Conservation (phyloP, 1,284 basidiomycete species). For the Tilletia horrida region DNA sequence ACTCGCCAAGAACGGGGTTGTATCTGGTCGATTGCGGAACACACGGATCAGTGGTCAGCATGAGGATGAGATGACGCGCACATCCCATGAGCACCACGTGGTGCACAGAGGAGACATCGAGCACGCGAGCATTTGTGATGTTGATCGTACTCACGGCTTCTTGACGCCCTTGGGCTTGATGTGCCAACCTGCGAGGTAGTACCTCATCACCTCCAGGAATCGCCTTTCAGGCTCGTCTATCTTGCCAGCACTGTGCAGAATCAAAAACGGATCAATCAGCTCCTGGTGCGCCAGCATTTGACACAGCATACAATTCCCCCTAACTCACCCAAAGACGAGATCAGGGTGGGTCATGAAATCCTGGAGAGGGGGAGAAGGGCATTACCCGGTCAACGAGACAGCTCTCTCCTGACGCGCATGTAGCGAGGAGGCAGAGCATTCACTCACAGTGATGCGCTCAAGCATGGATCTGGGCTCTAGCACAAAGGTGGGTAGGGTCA, state of each 20-base stretch:
- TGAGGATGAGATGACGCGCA: background rate
- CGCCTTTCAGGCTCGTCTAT: slow-evolving; percentile 79
- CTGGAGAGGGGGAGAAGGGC: slow-evolving; percentile 18
- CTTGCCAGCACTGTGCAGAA: slow-evolving; percentile 63
- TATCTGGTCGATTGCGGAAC: slow-evolving; percentile 58
- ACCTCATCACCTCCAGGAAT: slow-evolving; percentile 84
- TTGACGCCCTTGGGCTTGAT: slow-evolving; percentile 99
- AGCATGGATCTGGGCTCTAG: slow-evolving; percentile 54
- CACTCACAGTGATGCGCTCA: slow-evolving; percentile 54
- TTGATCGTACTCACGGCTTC: slow-evolving; percentile 66
- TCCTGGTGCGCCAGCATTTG: background rate
- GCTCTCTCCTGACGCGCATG: no score
- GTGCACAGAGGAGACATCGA: background rate
- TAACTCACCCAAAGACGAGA: slow-evolving; percentile 83
- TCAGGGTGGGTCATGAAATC: slow-evolving; percentile 99
- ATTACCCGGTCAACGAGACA: background rate
- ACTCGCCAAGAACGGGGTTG: slow-evolving; percentile 94
- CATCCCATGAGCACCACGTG: no score
- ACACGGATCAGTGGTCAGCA: background rate
- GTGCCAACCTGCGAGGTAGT: slow-evolving; percentile 99
- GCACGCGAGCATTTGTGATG: slow-evolving; percentile 47
- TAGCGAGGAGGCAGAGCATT: no score
- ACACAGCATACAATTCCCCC: background rate
- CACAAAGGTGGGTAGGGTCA: slow-evolving; percentile 62
- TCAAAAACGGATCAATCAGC: background rate